Base-by-base conservation (phyloP, 2,329 filamentous ascomycete species). In the Colletotrichum sp. region DNA sequence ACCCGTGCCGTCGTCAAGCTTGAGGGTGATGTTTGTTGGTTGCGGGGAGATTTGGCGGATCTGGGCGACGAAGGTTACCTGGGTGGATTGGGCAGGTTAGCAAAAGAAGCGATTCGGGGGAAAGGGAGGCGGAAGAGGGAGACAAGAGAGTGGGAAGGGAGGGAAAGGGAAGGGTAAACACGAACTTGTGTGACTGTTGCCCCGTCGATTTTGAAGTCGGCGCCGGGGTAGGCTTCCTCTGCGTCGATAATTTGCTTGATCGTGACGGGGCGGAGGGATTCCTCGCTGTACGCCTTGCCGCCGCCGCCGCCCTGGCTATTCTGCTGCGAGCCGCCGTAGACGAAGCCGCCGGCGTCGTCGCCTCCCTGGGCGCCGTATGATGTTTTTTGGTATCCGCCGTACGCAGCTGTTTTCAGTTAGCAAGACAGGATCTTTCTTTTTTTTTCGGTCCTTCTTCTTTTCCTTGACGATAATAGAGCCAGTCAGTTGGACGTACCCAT, bases 221-320 rank as follows among this genome's bases (percentile, higher is more conserved):
- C 91, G 72, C 87, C 88, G 3, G 92, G 91, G 82, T 94, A 93
- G 51, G 92, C 90, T 84, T 95, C 93, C 76, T 93, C 89, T 76
- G 95, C 94, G 76, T 97, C 95, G 80, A 96, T 87, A 72, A 98
- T 90, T 85, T 99, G 97, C 84, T 98, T 98, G 85, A 98, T 95
- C 13, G 97, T 99, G 61, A 98, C 94, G 1, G 97, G 96, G 58
- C 97, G 94, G 66, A 99, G 90, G 24, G 95, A 96, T 79, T 98
- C 95, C 84, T 97, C 94, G 78, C 90, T 89, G 82, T 93, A 93
- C 74, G 87, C 86, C 88, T 91, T 82, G 88, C 87, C 83, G 11
- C 86, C 89, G 75, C 82, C 82, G 69, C 85, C 84, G 67, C 84
- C 83, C 75, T 87, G 90, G 80, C 90, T 91, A 76, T 90, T 90